These are phyloP conservation scores for Albugo candida DNA, from an alignment of 352 stramenopile species.

Conservation along the genomic window DNA sequence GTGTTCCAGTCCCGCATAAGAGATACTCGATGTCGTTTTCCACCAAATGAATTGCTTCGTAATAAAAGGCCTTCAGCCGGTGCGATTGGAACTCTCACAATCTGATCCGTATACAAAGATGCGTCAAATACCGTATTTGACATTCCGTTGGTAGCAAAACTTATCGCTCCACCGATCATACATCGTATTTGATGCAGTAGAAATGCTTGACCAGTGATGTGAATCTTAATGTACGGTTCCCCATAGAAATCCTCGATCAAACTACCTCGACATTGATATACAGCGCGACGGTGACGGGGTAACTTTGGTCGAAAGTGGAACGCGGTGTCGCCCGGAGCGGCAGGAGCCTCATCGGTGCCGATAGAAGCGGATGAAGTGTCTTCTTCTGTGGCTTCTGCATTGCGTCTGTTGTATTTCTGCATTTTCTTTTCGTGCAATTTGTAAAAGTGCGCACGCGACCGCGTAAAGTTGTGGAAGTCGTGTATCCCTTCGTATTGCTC, in stretches of 20 bases:
- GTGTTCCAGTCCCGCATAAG: conserved; percentile 53
- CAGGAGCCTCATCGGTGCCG: conserved; percentile 6
- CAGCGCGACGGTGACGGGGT: conserved; percentile 41
- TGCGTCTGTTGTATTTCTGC: conserved; percentile 2
- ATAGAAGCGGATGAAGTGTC: not conserved
- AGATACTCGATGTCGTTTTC: conserved; percentile 59
- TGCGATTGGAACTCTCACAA: conserved; percentile 74
- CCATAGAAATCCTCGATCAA: conserved; percentile 37
- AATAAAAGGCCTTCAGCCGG: conserved; percentile 78
- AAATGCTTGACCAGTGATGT: conserved; percentile 68
- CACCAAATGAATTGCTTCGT: conserved; percentile 58
- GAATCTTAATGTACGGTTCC: conserved; percentile 38
- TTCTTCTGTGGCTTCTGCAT: conserved; percentile 7
- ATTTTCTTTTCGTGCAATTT: conserved; percentile 28
- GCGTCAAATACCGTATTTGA: conserved; percentile 40
- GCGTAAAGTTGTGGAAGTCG: conserved; percentile 85
- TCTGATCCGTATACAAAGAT: conserved; percentile 48
- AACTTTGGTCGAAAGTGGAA: conserved; percentile 25
- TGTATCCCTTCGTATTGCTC: conserved; percentile 62
- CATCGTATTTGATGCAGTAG: conserved; percentile 82
- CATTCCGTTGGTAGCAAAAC: conserved; percentile 59
- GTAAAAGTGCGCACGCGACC: conserved; percentile 58
- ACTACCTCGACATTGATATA: conserved; percentile 56
- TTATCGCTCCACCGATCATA: conserved; percentile 75
- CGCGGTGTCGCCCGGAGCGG: not conserved